A percentile compares a stretch with the other conserved stretches of the same genome.
phyloP scores from a whole-genome alignment of 2,329 filamentous ascomycete species.

The Purpureocillium lavendulum region DNA sequence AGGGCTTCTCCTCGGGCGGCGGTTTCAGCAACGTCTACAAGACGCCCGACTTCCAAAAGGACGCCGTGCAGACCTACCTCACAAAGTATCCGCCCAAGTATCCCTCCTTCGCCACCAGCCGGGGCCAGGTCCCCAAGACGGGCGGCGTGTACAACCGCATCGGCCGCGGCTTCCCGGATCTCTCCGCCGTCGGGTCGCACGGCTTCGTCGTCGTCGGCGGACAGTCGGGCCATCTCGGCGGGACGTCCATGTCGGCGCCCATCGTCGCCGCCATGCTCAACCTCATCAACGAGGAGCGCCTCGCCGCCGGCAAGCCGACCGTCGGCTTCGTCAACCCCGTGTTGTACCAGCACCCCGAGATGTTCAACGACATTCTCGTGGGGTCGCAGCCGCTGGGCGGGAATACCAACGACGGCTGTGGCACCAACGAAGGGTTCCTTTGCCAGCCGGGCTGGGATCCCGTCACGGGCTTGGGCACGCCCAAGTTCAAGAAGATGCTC shows the following conservation, averaged over 20 bases:
- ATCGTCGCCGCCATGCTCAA: conserved; percentile 11
- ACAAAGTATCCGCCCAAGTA: no score
- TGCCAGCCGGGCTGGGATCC: no score
- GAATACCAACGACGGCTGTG: no score
- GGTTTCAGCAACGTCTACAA: conserved; percentile 24
- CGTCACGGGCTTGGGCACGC: no score
- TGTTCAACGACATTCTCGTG: no score
- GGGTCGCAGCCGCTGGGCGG: no score
- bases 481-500: no score
- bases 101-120: background rate
- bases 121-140: background rate
- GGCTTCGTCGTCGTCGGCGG: conserved; percentile 26
- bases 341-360: conserved; percentile 5
- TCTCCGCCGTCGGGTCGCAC: conserved; percentile 34
- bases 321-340: conserved; percentile 23
- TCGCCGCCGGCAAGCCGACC: conserved; percentile 22
- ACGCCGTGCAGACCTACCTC: conserved; percentile 23
- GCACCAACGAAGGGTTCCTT: no score
- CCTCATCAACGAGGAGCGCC: conserved; percentile 11
- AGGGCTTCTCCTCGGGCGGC: conserved; percentile 25
- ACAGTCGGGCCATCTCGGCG: conserved; percentile 14
- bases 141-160: conserved; percentile 26
- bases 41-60: conserved; percentile 16
- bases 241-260: conserved; percentile 11
- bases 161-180: conserved; percentile 29